A percentile compares a stretch with the other conserved stretches of the same genome.
These are phyloP conservation scores for Psophocarpus tetragonolobus DNA, from an alignment of 306 rosid species.

Conservation along the genomic window DNA sequence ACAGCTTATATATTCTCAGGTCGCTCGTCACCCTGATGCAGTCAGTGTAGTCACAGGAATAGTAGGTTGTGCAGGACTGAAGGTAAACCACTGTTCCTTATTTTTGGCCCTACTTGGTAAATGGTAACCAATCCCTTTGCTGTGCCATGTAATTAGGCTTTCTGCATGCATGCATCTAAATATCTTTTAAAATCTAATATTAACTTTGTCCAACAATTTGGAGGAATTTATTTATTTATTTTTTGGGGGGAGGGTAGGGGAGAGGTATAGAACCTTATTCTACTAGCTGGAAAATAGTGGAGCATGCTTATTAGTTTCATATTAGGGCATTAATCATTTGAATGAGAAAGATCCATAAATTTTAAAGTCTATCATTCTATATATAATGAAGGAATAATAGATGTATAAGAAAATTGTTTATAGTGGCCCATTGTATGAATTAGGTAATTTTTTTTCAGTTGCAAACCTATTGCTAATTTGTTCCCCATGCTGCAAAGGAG, in stretches of 20 bases:
- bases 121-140: conserved; percentile 4
- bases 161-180: neutral
- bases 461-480: too few relatives aligned
- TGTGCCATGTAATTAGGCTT: neutral
- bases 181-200: neutral
- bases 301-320: neutral
- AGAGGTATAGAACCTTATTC: neutral
- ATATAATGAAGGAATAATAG: neutral
- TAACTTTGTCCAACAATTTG: neutral
- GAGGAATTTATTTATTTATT: neutral
- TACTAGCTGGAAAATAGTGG: conserved; percentile 3
- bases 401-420: conserved; percentile 18
- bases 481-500: too few relatives aligned
- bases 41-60: conserved; percentile 92
- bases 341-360: conserved; percentile 7
- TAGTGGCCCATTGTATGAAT: too few relatives aligned
- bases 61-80: conserved; percentile 97
- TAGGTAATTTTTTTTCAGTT: too few relatives aligned
- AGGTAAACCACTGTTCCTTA: conserved; percentile 58
- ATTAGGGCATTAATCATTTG: conserved; percentile 5
- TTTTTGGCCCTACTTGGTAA: neutral
- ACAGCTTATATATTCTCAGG: conserved; percentile 57
- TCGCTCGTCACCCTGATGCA: conserved; percentile 97
- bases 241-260: neutral
- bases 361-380: neutral